A percentile compares a stretch with the other conserved stretches of the same genome.
Conservation (phyloP, 331 rosid genomes). For the Cydonia oblonga region DNA sequence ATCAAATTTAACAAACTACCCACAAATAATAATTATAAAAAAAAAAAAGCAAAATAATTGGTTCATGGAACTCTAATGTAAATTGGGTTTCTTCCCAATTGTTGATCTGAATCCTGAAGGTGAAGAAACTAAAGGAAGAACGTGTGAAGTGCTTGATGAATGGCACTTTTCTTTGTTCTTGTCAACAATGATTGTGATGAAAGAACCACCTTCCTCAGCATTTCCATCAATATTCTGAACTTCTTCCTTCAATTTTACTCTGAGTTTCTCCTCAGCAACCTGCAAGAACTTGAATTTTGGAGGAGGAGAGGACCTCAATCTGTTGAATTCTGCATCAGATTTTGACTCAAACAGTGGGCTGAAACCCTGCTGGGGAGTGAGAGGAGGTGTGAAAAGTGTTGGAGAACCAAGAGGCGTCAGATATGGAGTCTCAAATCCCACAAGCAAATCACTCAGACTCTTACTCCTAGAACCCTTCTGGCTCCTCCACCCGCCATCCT, state of each 20-base stretch:
- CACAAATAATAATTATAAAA: conserved; percentile 17
- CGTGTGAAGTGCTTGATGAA: conserved; percentile 68
- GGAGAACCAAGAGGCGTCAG: conserved; percentile 82
- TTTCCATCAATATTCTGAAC: conserved; percentile 24
- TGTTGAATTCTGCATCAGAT: conserved; percentile 82
- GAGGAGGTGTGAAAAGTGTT: conserved; percentile 65
- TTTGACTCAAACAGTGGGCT: conserved; percentile 65
- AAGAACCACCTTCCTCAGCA: conserved; percentile 50
- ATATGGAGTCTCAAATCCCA: conserved; percentile 71
- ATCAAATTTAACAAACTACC: conserved; percentile 3
- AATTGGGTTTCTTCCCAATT: conserved; percentile 30
- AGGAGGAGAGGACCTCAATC: conserved; percentile 77
- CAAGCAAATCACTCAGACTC: conserved; percentile 68
- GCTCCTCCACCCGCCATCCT: conserved; percentile 40
- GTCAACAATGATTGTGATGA: conserved; percentile 31
- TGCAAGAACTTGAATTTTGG: conserved; percentile 91
- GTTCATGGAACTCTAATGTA: conserved; percentile 20
- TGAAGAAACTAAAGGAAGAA: conserved; percentile 26
- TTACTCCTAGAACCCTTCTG: conserved; percentile 50
- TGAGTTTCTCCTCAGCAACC: conserved; percentile 85
- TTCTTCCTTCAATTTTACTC: conserved; percentile 41
- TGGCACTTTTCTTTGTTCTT: conserved; percentile 31
- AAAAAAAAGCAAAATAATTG: conserved; percentile 1
- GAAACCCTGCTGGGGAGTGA: conserved; percentile 63
- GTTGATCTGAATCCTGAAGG: conserved; percentile 18